Evolutionary conservation across 1,284 basidiomycete species (phyloP), one percentile per base, ranked within the genome.

Genomic region (Trichosporon asahii): DNA sequence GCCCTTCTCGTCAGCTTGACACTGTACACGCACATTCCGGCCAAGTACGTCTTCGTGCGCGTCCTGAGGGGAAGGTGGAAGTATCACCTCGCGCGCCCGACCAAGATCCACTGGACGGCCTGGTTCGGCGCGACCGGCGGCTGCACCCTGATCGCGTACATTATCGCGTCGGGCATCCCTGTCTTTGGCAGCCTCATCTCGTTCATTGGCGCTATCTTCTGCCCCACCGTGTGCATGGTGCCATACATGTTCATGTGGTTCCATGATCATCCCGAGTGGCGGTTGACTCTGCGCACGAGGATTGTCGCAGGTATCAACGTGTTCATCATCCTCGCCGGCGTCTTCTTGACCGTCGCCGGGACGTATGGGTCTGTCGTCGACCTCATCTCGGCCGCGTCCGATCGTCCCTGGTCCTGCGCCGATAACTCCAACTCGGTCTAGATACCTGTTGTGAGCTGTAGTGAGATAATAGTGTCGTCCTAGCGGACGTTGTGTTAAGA

Each of bases 1-100:
- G 82, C 80, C 23, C 71, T 75, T 64, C 65, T 71, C 44, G 75
- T 79, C 23, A 73, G 68, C 44, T 49, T 68, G 66, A 72, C 44
- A 70, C 73, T 69, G 69, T 70, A 67, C 66, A 70, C 46, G 67
- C 68, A 79, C 74, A 67, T 80, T 63, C 75, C 87, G 9, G 86
- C 88, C 29, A 90, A 90, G 77, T 86, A 88, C 65, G 75, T 90
- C 67, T 90, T 90, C 75, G 84, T 90, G 68, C 85, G 89, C 8
- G 73, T 87, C 65, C 88, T 90, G 76, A 85, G 88, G 7, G 84
- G 86, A 70, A 85, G 86, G 12, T 79, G 79, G 14, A 44, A 18
- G 40, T n/a, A n/a, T n/a, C 89, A 90, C 77, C 77, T 90, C 66
- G 85, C 88, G 72, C 83, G 82, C 9, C 87, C 88, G 72, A 89